Evolutionary conservation across 345 rosid species (phyloP).

Genomic region (Microthlaspi erraticum): DNA sequence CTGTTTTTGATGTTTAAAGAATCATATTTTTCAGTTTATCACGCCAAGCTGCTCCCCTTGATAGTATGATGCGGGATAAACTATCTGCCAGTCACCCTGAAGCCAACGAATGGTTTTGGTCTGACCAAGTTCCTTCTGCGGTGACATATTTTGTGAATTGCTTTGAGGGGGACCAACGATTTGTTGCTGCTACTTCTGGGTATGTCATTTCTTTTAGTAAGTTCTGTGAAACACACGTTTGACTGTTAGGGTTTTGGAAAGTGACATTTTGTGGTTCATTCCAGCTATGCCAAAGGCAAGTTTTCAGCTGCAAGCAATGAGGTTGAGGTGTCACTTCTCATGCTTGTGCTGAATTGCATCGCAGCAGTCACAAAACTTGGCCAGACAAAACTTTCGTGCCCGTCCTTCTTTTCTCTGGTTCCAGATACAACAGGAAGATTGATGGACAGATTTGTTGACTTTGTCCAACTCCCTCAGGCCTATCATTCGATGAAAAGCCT

Average conservation of each 20-base stretch:
- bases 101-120: conserved; percentile 80
- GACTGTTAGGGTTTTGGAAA: conserved; percentile 30
- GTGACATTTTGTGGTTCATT: conserved; percentile 35
- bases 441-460: conserved; percentile 88
- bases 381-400: conserved; percentile 76
- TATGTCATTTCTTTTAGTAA: conserved; percentile 43
- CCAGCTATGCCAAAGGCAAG: conserved; percentile 60
- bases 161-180: conserved; percentile 69
- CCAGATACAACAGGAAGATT: conserved; percentile 80
- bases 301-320: conserved; percentile 55
- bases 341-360: conserved; percentile 76
- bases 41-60: conserved; percentile 78
- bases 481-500: conserved; percentile 68
- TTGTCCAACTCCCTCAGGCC: conserved; percentile 72
- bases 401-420: conserved; percentile 67
- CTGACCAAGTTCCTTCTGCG: conserved; percentile 70
- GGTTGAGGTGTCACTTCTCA: conserved; percentile 74
- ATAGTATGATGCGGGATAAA: conserved; percentile 82
- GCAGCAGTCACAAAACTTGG: conserved; percentile 93
- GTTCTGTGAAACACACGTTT: conserved; percentile 14
- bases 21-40: conserved; percentile 63
- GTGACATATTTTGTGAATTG: conserved; percentile 65
- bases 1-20: conserved; percentile 26
- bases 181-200: conserved; percentile 63
- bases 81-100: conserved; percentile 78